phyloP scores from a whole-genome alignment of 768 basidiomycete genomes.

The Hysterangium stoloniferum region DNA sequence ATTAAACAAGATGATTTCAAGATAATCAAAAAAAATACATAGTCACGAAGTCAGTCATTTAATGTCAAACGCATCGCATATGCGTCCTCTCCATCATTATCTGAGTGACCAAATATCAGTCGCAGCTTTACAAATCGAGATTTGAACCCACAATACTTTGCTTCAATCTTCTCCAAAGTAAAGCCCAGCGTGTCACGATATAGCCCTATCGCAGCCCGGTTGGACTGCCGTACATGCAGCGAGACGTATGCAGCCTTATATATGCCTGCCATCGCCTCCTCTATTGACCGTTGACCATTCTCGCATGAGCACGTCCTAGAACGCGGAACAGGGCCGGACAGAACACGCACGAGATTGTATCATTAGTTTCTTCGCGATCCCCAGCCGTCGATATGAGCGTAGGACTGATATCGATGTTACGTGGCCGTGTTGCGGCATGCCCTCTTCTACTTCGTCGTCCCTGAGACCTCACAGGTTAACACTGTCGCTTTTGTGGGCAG shows the following conservation, averaged over 20 bases:
- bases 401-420: conserved; percentile 45
- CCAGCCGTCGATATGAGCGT: conserved; percentile 37
- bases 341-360: conserved; percentile 33
- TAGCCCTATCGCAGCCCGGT: conserved; percentile 38
- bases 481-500: not conserved
- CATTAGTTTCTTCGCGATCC: conserved; percentile 44
- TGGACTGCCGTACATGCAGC: conserved; percentile 40
- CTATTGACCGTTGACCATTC: conserved; percentile 20
- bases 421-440: conserved; percentile 34
- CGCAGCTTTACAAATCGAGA: not conserved
- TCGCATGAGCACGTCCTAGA: conserved; percentile 14
- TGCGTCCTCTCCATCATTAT: conserved; percentile 93
- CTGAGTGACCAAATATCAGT: conserved; percentile 29
- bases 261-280: conserved; percentile 39
- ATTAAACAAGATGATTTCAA: not conserved
- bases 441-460: conserved; percentile 32
- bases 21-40: not conserved
- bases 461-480: not conserved
- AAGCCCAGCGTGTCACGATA: conserved; percentile 43
- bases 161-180: conserved; percentile 36
- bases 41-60: conserved; percentile 15
- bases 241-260: conserved; percentile 36
- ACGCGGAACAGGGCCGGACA: not conserved
- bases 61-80: conserved; percentile 81
- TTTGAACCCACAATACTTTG: conserved; percentile 35